These are phyloP conservation scores for Kodamaea nitidulidarum DNA, from an alignment of 805 yeast genomes.

Conservation along the genomic window DNA sequence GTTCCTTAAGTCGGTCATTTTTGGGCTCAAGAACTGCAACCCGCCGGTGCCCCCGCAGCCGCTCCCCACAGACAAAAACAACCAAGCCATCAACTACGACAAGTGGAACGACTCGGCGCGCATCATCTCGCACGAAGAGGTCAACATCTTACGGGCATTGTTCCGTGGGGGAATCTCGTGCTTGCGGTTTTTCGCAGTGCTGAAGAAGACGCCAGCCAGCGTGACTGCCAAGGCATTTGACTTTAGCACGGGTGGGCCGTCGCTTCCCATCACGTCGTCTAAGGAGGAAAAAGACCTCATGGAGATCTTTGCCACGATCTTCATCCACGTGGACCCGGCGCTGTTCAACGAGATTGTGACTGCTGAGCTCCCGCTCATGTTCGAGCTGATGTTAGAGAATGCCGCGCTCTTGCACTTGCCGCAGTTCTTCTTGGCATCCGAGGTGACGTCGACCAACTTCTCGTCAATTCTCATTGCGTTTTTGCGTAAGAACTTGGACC, in stretches of 20 bases:
- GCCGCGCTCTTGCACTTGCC: conserved; percentile 87
- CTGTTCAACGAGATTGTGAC: conserved; percentile 90
- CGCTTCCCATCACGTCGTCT: conserved; percentile 78
- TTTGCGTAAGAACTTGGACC: conserved; percentile 69
- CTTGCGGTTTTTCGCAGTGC: conserved; percentile 63
- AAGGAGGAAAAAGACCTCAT: conserved; percentile 92
- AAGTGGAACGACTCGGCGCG: conserved; percentile 86
- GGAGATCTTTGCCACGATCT: conserved; percentile 93
- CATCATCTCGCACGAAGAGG: conserved; percentile 79
- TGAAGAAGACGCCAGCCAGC: conserved; percentile 51
- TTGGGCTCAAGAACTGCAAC: conserved; percentile 84
- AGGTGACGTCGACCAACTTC: conserved; percentile 85
- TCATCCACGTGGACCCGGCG: conserved; percentile 90
- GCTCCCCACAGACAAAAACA: conserved; percentile 31
- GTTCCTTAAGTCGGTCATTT: conserved; percentile 83
- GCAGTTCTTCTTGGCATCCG: conserved; percentile 90
- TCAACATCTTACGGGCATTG: conserved; percentile 66
- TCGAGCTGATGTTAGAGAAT: conserved; percentile 74
- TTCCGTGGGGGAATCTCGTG: conserved; percentile 85
- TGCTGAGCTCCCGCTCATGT: conserved; percentile 72
- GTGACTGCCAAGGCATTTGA: conserved; percentile 35
- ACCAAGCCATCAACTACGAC: conserved; percentile 38
- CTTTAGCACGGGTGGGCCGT: conserved; percentile 74
- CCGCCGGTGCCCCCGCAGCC: conserved; percentile 60
- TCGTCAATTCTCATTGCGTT: conserved; percentile 79